These are phyloP conservation scores for Pseudocercospora eumusae DNA, from an alignment of 2,329 filamentous ascomycete genomes.

Conservation along the genomic window DNA sequence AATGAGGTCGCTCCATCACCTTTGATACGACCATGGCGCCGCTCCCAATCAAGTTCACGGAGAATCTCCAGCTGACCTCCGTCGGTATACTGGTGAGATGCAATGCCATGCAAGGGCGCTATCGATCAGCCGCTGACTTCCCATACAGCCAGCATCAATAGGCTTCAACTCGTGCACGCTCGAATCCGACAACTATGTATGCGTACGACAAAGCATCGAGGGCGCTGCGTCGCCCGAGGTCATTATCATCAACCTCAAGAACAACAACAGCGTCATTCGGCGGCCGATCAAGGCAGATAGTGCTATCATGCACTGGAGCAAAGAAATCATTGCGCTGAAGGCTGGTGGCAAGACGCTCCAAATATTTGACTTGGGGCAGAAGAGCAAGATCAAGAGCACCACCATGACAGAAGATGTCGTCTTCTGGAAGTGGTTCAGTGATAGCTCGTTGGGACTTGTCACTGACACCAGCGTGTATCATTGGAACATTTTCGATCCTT, in stretches of 20 bases:
- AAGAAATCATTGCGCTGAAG: slow-evolving; percentile 94
- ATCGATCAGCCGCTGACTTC: slow-evolving; percentile 25
- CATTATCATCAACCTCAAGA: slow-evolving; percentile 96
- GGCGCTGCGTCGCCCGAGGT: slow-evolving; percentile 86
- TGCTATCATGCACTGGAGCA: slow-evolving; percentile 98
- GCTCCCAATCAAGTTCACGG: slow-evolving; percentile 89
- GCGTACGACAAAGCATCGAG: slow-evolving; percentile 90
- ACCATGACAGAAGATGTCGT: slow-evolving; percentile 96
- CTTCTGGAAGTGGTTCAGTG: slow-evolving; percentile 99
- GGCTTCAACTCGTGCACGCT: slow-evolving; percentile 91
- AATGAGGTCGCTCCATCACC: slow-evolving; percentile 32
- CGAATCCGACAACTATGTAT: slow-evolving; percentile 96
- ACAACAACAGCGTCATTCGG: slow-evolving; percentile 91
- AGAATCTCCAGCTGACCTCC: slow-evolving; percentile 70
- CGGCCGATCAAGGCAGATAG: slow-evolving; percentile 98
- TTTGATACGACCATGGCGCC: slow-evolving; percentile 51
- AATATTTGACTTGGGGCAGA: slow-evolving; percentile 92
- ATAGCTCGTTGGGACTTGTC: slow-evolving; percentile 82
- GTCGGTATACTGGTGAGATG: slow-evolving; percentile 52
- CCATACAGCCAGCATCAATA: slow-evolving; percentile 65
- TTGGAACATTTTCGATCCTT: slow-evolving; percentile 92
- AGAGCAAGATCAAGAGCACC: slow-evolving; percentile 94
- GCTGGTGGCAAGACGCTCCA: slow-evolving; percentile 92
- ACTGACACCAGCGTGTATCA: slow-evolving; percentile 91
- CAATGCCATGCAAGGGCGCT: slow-evolving; percentile 1